A percentile compares a stretch with the other conserved stretches of the same genome.
Conservation (phyloP, 116 monocot species). For the Trichopus zeylanicus region DNA sequence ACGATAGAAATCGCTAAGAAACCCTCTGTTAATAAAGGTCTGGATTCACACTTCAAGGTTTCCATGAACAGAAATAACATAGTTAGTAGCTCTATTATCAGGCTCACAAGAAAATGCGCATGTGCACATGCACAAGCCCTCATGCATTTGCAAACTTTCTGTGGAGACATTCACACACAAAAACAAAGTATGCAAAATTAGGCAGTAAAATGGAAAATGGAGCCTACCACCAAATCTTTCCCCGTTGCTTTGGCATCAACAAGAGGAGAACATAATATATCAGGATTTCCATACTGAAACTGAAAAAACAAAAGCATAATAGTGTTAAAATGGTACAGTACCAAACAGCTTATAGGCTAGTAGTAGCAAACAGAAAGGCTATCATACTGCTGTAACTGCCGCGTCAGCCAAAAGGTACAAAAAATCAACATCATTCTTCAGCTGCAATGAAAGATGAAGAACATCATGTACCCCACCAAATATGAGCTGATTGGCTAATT, state of each 20-base stretch:
- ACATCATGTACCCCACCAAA: neutral
- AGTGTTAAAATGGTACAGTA: neutral
- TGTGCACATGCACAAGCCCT: neutral
- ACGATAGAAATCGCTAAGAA: too few relatives aligned
- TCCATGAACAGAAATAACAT: too few relatives aligned
- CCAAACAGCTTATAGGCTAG: neutral
- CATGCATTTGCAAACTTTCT: neutral
- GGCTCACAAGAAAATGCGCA: too few relatives aligned
- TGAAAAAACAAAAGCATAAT: constrained; percentile 20
- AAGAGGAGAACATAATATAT: constrained; percentile 69
- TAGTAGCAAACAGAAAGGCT: neutral
- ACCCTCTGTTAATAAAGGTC: too few relatives aligned
- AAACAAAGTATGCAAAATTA: neutral
- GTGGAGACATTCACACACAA: too few relatives aligned
- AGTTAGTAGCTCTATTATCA: too few relatives aligned
- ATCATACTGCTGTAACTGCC: constrained; percentile 68
- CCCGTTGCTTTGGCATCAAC: constrained; percentile 67
- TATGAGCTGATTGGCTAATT: neutral
- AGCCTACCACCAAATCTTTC: constrained; percentile 63
- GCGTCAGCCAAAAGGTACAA: constrained; percentile 93
- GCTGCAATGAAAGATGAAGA: constrained; percentile 39
- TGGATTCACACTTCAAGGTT: too few relatives aligned
- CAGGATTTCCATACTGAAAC: constrained; percentile 98
- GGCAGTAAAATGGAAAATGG: neutral
- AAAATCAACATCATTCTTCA: constrained; percentile 85